These are phyloP conservation scores for Leccinum fuscescens DNA, from an alignment of 1,284 basidiomycete genomes.

Conservation along the genomic window DNA sequence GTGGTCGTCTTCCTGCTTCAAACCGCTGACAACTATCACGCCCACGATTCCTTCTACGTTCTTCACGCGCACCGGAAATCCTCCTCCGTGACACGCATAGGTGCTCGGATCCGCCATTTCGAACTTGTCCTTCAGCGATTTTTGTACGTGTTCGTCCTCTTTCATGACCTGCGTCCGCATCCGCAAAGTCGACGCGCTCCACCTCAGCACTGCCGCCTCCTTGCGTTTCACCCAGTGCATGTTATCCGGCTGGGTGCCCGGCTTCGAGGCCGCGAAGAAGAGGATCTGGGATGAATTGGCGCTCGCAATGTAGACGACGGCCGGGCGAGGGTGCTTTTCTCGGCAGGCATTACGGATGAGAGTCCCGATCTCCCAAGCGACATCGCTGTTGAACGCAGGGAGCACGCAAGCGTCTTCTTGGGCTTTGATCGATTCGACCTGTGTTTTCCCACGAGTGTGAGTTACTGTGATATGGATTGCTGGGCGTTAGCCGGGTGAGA, in stretches of 20 bases:
- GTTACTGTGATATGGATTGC: background rate
- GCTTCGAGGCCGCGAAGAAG: conserved; percentile 31
- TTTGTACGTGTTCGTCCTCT: background rate
- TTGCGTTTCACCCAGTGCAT: conserved; percentile 38
- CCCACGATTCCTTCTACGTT: conserved; percentile 36
- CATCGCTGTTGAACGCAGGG: conserved; percentile 18
- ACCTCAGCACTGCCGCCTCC: conserved; percentile 36
- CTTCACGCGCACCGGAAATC: conserved; percentile 36
- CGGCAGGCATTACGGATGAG: conserved; percentile 29
- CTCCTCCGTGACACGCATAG: conserved; percentile 36
- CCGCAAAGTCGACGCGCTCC: conserved; percentile 25
- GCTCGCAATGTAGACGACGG: conserved; percentile 25
- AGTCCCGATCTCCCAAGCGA: conserved; percentile 35
- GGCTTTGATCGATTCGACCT: conserved; percentile 13
- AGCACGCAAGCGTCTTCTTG: conserved; percentile 25
- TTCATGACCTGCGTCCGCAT: conserved; percentile 1
- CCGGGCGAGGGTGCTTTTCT: conserved; percentile 15
- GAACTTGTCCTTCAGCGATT: conserved; percentile 7
- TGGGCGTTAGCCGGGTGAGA: background rate
- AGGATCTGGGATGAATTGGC: conserved; percentile 29
- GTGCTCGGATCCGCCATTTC: conserved; percentile 20
- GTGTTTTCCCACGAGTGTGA: background rate
- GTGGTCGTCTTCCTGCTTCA: conserved; percentile 35
- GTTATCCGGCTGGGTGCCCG: conserved; percentile 35
- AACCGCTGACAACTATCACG: conserved; percentile 37